Base-by-base conservation (phyloP, 2,329 filamentous ascomycete genomes). In the Claviceps arundinis region DNA sequence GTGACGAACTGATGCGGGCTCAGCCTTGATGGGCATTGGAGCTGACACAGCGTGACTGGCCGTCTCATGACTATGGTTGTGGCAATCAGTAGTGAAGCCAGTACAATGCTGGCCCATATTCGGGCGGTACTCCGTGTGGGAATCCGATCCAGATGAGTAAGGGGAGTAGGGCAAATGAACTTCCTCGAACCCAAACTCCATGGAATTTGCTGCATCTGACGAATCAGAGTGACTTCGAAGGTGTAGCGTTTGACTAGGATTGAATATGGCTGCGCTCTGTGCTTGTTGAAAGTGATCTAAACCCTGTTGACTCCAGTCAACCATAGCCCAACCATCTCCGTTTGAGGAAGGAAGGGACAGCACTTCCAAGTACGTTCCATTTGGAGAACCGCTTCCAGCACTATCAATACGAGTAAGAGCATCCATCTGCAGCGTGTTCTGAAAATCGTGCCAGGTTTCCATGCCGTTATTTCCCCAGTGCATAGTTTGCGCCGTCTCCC, bases 231-330 rank as follows among this genome's bases (percentile, higher is more conserved):
- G 83, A 51, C 85, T 90, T 59, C 90, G 81, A 62, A 95, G 78
- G 70, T 96, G 91, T 50, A 97, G 73, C 1, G 89, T 94, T 70
- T 95, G 87, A 56, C 85, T 82, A 2, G 91, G 91, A 69, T 96
- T 95, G 74, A 95, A 94, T 62, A 95, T 90, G 58, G 87, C 83
- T 42, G 74, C 67, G 56, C 73, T 79, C 50, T 79, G 77, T 5
- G 64, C 61, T 53, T 74, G 72, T 48, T 68, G 65, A 54, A 70
- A 69, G 59, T 91, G 86, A 59, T 86, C 82, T 40, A 70, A 60
- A 49, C 83, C 85, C 55, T 81, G 83, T 55, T 84, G 81, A 54
- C 83, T 83, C 64, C 81, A 79, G 58, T 93, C 87, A 53, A 96
- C 82, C 58, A 86, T 80, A 49, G 81, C 82, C 90, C 90, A 97